Evolutionary conservation across 352 stramenopile genomes (phyloP), one percentile per base, ranked within the genome.

Genomic region (Globisporangium okanoganense): DNA sequence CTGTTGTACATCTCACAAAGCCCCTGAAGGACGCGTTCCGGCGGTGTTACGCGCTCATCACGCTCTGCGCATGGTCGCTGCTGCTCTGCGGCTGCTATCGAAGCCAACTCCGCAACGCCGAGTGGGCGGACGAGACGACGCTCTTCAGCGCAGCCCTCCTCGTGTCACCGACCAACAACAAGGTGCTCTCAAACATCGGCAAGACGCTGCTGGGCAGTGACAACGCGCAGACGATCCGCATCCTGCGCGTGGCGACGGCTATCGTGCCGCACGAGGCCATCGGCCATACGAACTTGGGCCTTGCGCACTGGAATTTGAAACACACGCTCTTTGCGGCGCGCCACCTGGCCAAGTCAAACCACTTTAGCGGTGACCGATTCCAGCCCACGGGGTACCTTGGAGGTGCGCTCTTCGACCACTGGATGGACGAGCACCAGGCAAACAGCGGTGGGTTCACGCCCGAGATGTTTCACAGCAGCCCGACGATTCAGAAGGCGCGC

Each of bases 101-200:
- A 25, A 87, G 73, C 29, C 60, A 73, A 0, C 14, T 69, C 2
- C 74, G 82, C 58, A 95, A 95, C 43, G 59, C 62, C 0, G 85
- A 95, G 29, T 95, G 85, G 85, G 41, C 55, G 22, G 72, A 43
- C 45, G 85, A 95, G 56, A 45, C 76, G 18, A 67, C 53, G 13
- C 69, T 95, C 8, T 95, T 90, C 61, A 66, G 72, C 18, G 69
- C 71, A 1, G 82, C 82, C 4, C 50, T 92, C 5, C 48, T 70
- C 0, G 71, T 90, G 12, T 71, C 73, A 0, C 85, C 85, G 7
- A 78, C 73, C 5, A 95, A 92, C 50, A 70, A 87, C 62, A 95
- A 95, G 67, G 82, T 87, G 35, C 71, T 93, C 2, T 85, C 72
- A 16, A 93, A 95, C 55, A 59, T 82, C 38, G 80, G 70, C 24